A percentile compares a stretch with the other conserved stretches of the same genome.
Conservation (phyloP, 1,139 yeast species). For the Petasospora fabianii region DNA sequence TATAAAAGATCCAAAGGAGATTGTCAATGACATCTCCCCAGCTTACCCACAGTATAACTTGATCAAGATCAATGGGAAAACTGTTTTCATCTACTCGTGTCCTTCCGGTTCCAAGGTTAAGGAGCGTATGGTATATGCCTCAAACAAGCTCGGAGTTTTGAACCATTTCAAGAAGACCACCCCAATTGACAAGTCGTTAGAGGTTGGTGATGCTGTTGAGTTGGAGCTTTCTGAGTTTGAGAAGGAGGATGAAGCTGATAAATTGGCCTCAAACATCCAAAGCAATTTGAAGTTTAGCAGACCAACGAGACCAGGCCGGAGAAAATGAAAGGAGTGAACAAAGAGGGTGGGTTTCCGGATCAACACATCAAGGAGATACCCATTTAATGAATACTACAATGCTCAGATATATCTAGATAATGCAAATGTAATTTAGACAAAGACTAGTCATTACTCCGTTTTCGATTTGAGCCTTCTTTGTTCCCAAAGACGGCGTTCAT, state of each 20-base stretch:
- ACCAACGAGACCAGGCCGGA: conserved; percentile 30
- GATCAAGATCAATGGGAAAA: conserved; percentile 36
- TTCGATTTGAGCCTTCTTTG: conserved; percentile 21
- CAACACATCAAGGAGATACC: too few species aligned
- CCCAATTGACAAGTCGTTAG: conserved; percentile 43
- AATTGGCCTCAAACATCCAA: conserved; percentile 4
- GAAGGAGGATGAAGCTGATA: conserved; percentile 5
- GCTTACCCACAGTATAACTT: conserved; percentile 59
- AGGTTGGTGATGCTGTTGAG: conserved; percentile 68
- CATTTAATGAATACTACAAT: too few species aligned
- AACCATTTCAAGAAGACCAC: conserved; percentile 41
- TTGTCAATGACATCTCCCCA: conserved; percentile 31
- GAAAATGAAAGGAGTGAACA: too few species aligned
- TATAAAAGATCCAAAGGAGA: conserved; percentile 25
- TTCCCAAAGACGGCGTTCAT: conserved; percentile 31
- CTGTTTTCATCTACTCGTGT: conserved; percentile 71
- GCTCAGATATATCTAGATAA: too few species aligned
- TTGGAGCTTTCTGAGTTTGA: conserved; percentile 40
- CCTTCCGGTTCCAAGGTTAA: conserved; percentile 88
- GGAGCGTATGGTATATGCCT: conserved; percentile 90
- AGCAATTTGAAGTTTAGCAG: conserved; percentile 21
- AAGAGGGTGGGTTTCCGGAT: too few species aligned
- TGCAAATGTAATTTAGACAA: too few species aligned
- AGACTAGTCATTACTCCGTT: conserved; percentile 1
- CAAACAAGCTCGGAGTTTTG: conserved; percentile 68